Evolutionary conservation across 1,139 yeast genomes (phyloP).

Genomic region (Candida frijolesensis): DNA sequence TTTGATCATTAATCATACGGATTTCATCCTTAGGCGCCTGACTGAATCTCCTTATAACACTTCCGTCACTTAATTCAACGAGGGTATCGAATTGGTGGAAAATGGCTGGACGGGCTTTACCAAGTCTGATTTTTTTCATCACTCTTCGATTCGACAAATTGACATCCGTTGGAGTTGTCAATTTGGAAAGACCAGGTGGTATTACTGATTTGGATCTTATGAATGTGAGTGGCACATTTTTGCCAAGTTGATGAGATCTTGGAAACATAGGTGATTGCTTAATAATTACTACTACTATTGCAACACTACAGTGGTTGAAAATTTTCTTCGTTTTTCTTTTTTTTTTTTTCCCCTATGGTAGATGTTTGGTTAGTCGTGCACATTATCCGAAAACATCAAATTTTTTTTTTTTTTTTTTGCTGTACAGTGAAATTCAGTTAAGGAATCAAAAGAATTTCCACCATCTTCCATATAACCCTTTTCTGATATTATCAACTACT

Average conservation of each 20-base stretch:
- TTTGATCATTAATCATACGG: conserved; percentile 84
- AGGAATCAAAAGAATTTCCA: conserved; percentile 4
- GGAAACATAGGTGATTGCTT: background rate
- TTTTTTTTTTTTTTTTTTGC: conserved; percentile 4
- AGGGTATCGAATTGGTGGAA: conserved; percentile 85
- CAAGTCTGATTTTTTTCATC: conserved; percentile 58
- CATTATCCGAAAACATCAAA: background rate
- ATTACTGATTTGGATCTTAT: conserved; percentile 1
- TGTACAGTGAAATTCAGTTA: background rate
- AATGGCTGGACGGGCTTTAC: conserved; percentile 90
- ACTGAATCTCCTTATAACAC: conserved; percentile 79
- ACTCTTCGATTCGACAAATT: conserved; percentile 54
- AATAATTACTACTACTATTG: background rate
- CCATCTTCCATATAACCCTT: conserved; percentile 1
- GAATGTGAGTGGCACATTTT: background rate
- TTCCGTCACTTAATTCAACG: conserved; percentile 91
- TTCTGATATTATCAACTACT: background rate
- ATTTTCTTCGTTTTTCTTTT: conserved; percentile 3
- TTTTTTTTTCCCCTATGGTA: background rate
- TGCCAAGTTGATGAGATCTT: conserved; percentile 1
- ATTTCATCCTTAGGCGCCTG: conserved; percentile 88
- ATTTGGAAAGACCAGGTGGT: background rate
- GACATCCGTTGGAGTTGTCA: conserved; percentile 25
- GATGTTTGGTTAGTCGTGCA: conserved; percentile 5
- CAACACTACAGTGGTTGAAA: background rate